Evolutionary conservation across 148 eudicot species (phyloP), one percentile per base, ranked within the genome.

Genomic region (Vaccinium macrocarpon): DNA sequence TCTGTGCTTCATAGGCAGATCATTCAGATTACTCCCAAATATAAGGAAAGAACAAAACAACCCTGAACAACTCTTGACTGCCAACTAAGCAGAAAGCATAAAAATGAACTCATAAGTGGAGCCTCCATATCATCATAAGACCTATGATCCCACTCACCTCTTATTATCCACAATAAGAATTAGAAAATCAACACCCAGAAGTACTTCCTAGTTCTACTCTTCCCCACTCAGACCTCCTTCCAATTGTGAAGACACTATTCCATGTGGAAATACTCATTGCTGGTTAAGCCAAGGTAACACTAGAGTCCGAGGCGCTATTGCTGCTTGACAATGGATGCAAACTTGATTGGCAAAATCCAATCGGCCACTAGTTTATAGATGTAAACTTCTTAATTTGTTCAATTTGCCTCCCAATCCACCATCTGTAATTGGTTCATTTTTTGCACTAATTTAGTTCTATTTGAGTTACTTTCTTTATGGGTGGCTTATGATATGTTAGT

Each of bases 401-500:
- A 68, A 27, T 27, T 68, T 6, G 42, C 38, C 18, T 23, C 18
- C 42, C 35, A 68, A 68, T 68, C 16, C 32, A 6, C 15, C 35
- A 68, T 68, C 73, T 68, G 73, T 68, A 68, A 29, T 23, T 64
- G 71, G 18, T 68, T 68, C 35, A 68, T 68, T 13, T 14, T 68
- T 68, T 68, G 73, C 13, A 5, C 38, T 68, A 27, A 13, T 68
- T 29, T 68, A 29, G 42, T 27, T 27, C 16, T 13, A 29, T 4
- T 29, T 29, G 15, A 27, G 29, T 64, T 23, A 11, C 32, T 64
- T 55, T 82, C 3, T 81, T 59, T 81, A 50, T 27, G 56, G 5
- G 12, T 71, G 82, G 51, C 25, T 18, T 79, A 27, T 53, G 32
- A 51, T 53, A 46, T 71, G 51, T 70, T 55, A 25, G 86, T 80